Conservation (phyloP, 306 rosid genomes). For the Quercus cerris region DNA sequence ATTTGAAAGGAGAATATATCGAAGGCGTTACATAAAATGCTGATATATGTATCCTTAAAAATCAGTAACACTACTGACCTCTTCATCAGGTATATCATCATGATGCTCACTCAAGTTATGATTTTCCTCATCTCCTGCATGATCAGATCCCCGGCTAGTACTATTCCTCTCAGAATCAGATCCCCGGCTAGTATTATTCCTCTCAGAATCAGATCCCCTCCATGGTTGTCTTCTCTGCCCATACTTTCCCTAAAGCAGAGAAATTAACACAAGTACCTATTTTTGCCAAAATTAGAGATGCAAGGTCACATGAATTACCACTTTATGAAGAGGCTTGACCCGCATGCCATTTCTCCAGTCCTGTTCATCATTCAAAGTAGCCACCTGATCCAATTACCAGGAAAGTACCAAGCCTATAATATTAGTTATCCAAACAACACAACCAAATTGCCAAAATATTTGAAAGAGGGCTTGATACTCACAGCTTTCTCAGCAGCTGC, state of each 20-base stretch:
- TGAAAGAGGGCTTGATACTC: slow-evolving; percentile 34
- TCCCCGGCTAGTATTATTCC: slow-evolving; percentile 33
- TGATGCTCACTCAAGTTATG: slow-evolving; percentile 61
- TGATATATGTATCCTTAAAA: neutral
- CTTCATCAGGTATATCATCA: slow-evolving; percentile 64
- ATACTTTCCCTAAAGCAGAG: slow-evolving; percentile 51
- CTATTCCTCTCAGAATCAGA: slow-evolving; percentile 61
- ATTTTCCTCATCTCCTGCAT: slow-evolving; percentile 53
- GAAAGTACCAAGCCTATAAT: neutral
- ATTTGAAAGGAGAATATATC: neutral
- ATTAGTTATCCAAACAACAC: slow-evolving; percentile 11
- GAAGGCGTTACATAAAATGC: neutral
- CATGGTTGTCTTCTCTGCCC: slow-evolving; percentile 67
- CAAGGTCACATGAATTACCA: slow-evolving; percentile 40
- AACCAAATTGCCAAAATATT: slow-evolving; percentile 9
- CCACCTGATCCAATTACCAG: slow-evolving; percentile 49
- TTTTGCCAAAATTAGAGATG: slow-evolving; percentile 3
- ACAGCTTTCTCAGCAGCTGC: slow-evolving; percentile 97
- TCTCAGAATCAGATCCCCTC: slow-evolving; percentile 58
- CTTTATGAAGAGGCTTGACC: slow-evolving; percentile 74
- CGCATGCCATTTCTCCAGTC: slow-evolving; percentile 98
- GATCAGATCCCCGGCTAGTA: slow-evolving; percentile 47
- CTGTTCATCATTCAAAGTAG: slow-evolving; percentile 64
- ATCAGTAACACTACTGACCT: slow-evolving; percentile 39
- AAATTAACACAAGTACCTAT: slow-evolving; percentile 20